Evolutionary conservation across 1,284 basidiomycete species (phyloP).

Genomic region (Somion occarium): DNA sequence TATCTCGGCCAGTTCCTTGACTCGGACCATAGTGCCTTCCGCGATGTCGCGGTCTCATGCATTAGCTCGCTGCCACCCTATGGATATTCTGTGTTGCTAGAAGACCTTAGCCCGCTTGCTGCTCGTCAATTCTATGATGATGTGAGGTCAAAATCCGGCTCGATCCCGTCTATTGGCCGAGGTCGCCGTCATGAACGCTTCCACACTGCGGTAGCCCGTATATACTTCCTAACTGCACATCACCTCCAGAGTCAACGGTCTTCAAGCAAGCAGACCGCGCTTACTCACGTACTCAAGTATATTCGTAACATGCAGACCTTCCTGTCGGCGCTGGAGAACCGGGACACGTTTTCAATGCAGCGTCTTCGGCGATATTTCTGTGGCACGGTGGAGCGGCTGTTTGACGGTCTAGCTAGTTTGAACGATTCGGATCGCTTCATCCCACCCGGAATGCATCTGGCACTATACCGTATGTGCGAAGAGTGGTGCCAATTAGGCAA

Average conservation of each 20-base stretch:
- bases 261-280: conserved; percentile 64
- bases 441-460: conserved; percentile 71
- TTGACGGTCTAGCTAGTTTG: conserved; percentile 70
- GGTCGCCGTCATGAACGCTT: conserved; percentile 76
- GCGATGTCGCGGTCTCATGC: conserved; percentile 83
- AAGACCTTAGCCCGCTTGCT: conserved; percentile 78
- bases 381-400: conserved; percentile 82
- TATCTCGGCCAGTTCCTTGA: conserved; percentile 86
- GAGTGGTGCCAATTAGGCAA: conserved; percentile 92
- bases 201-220: conserved; percentile 86
- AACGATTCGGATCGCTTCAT: conserved; percentile 78
- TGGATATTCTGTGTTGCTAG: conserved; percentile 78
- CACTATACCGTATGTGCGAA: conserved; percentile 83
- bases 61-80: conserved; percentile 81
- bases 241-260: conserved; percentile 71
- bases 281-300: conserved; percentile 82
- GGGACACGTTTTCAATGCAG: conserved; percentile 78
- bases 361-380: conserved; percentile 87
- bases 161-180: conserved; percentile 42
- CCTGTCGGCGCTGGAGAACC: conserved; percentile 66
- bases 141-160: conserved; percentile 46
- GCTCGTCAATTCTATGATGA: conserved; percentile 84
- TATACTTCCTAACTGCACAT: conserved; percentile 83
- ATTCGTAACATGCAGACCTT: conserved; percentile 80
- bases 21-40: conserved; percentile 79